Conservation (phyloP, 2,329 filamentous ascomycete genomes). For the Botrytis deweyae region DNA sequence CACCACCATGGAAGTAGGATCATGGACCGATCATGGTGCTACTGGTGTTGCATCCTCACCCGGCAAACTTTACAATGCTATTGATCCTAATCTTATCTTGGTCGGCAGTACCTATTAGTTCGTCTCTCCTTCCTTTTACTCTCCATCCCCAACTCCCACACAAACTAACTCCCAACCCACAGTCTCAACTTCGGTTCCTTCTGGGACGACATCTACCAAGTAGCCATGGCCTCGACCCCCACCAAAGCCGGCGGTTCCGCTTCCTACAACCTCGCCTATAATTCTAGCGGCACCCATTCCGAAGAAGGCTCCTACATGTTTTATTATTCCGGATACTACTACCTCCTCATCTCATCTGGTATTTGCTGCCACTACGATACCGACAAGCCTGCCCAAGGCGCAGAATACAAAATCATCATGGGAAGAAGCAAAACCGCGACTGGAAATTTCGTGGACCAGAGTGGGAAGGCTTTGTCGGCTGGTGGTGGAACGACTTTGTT, state of each 20-base stretch:
- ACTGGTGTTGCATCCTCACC: conserved; percentile 50
- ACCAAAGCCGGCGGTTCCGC: conserved; percentile 36
- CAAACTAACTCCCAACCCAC: neutral
- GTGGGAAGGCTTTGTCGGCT: conserved; percentile 51
- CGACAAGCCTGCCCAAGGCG: conserved; percentile 46
- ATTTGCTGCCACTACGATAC: conserved; percentile 61
- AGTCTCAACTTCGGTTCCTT: conserved; percentile 64
- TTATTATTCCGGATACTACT: conserved; percentile 55
- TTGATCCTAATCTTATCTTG: conserved; percentile 56
- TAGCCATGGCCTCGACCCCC: conserved; percentile 46
- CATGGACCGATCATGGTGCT: conserved; percentile 59
- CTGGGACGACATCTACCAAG: conserved; percentile 65
- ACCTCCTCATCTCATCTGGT: conserved; percentile 62
- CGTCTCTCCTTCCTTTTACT: neutral
- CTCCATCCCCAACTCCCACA: neutral
- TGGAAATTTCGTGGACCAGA: conserved; percentile 56
- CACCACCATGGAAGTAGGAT: conserved; percentile 50
- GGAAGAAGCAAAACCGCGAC: conserved; percentile 64
- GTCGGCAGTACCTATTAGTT: conserved; percentile 44
- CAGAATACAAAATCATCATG: conserved; percentile 34
- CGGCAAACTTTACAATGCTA: conserved; percentile 54
- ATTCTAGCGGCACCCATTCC: conserved; percentile 50
- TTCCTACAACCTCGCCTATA: conserved; percentile 53
- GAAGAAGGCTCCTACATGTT: conserved; percentile 59
- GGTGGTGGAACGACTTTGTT: conserved; percentile 63